Base-by-base conservation (phyloP, 768 basidiomycete genomes). In the Lyophyllum decastes region DNA sequence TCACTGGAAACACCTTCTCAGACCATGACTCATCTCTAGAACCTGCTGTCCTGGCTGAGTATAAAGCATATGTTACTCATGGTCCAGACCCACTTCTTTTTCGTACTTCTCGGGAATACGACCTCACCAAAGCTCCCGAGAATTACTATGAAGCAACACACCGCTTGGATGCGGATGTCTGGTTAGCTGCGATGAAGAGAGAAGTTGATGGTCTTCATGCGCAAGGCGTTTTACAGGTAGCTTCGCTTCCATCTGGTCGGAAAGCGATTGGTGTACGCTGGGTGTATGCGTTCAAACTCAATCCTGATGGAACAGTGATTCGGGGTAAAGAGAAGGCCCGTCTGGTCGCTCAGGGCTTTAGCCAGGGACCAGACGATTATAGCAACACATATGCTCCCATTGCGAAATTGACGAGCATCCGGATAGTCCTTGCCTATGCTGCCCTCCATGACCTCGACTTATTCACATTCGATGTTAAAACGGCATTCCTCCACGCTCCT, bases 201-300 rank as follows among this genome's bases (percentile, higher is more conserved):
- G 70, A 76, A 46, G 12, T 66, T 4, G 55, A 59, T 1, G 62
- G 64, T 22, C 35, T 71, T 0, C 16, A 52, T 0, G 54, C 61
- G 1, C 60, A 64, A 49, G 64, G 66, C 2, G 70, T 75, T 0
- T 77, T 74, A 55, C 62, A 66, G 38, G 58, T 58, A 0, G 58
- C 61, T 0, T 30, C 40, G 1, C 57, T 70, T 0, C 76, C 75
- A 0, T 16, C 44, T 24, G 71, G 63, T 21, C 57, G 63, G 0
- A 40, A 40, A 16, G 12, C 38, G 4, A 40, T 40, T 16, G 38
- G 67, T 0, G 58, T 64, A 9, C 55, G 57, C 9, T 77, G 77
- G 76, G 73, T 75, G 1, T 77, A 66, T 56, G 65, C 62, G 2
- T 60, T 70, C 51, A 83, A 84, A 64, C 61, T 58, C 27, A 65